phyloP scores from a whole-genome alignment of 352 stramenopile genomes.

The Achlya hypogyna region DNA sequence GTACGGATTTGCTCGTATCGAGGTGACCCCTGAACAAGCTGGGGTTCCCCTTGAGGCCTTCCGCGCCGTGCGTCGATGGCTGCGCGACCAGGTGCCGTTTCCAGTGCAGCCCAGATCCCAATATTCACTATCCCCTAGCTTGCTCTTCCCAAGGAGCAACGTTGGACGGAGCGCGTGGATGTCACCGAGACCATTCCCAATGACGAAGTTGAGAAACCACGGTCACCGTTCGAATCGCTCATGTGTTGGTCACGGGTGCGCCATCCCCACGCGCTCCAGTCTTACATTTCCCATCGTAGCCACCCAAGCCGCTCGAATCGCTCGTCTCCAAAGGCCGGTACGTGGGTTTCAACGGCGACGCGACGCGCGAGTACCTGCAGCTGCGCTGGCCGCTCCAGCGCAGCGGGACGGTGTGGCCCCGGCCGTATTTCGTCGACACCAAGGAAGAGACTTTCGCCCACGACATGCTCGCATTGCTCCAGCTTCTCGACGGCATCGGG shows the following conservation, averaged over 20 bases:
- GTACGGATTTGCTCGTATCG: slow-evolving; percentile 60
- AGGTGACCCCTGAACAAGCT: slow-evolving; percentile 53
- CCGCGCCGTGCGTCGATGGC: slow-evolving; percentile 46
- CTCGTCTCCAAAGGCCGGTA: slow-evolving; percentile 53
- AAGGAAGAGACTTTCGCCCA: slow-evolving; percentile 35
- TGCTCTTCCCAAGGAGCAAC: slow-evolving; percentile 33
- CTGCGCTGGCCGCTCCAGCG: slow-evolving; percentile 46
- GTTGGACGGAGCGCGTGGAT: slow-evolving; percentile 70
- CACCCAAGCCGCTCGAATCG: slow-evolving; percentile 25
- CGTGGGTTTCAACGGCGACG: slow-evolving; percentile 62
- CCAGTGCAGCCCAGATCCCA: not conserved
- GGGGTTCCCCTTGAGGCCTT: slow-evolving; percentile 49
- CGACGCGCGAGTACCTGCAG: slow-evolving; percentile 73
- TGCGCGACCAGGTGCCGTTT: slow-evolving; percentile 30
- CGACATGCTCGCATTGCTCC: slow-evolving; percentile 45
- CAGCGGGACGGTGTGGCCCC: slow-evolving; percentile 71
- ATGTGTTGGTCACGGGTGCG: slow-evolving; percentile 10
- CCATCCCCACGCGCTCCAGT: not conserved
- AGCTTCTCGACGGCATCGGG: slow-evolving; percentile 52
- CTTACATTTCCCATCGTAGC: not conserved
- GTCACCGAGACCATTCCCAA: slow-evolving; percentile 15
- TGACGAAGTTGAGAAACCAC: not conserved
- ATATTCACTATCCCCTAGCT: slow-evolving; percentile 17
- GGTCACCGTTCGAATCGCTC: not conserved
- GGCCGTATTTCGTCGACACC: slow-evolving; percentile 47